Base-by-base conservation (phyloP, 2,329 filamentous ascomycete species). In the Aspergillus fumigatiaffinis region DNA sequence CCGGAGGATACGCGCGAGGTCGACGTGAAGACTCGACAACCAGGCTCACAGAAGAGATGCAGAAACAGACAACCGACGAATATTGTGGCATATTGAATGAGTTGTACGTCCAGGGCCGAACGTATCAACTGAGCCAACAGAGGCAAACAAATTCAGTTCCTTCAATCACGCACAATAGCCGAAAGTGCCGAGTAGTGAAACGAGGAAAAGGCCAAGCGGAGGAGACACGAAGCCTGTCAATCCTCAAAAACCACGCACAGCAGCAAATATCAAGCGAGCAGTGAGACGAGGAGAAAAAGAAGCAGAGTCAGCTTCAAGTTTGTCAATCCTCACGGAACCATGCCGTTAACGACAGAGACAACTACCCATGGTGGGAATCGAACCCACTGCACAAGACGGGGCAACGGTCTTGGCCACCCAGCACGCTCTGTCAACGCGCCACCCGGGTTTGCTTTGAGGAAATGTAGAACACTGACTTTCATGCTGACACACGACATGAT, bases 381-480 rank as follows among this genome's bases (percentile, higher is more conserved):
- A 47, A 47, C 44, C 44, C 21, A 47, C 44, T 47, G 44, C 44
- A 26, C 44, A 47, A 23, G 44, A 47, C 44, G 21, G 4, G 44
- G 44, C 21, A 23, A 47, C 3, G 21, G 12, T 25, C 21, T 14
- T 47, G 44, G 44, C 44, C 44, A 47, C 23, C 44, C 44, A 47
- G 44, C 44, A 23, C 44, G 44, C 20, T 47, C 65, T 6, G 53
- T 55, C 8, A 55, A 60, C 56, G 52, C 63, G 53, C 55, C 44
- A 47, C 44, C 44, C 44, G 44, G 44, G 44, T 20, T 47, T 61
- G 41, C 46, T 47, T 14, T 47, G 44, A 47, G 20, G 23, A 23
- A 50, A 58, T 61, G 57, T 60, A 56, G 57, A 53, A 61, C 32
- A 55, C 21, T 55, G 52, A 58, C 47, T 58, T 47, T 57, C 57